Conservation (phyloP, 805 yeast genomes). For the Metschnikowia baotianmanensis region DNA sequence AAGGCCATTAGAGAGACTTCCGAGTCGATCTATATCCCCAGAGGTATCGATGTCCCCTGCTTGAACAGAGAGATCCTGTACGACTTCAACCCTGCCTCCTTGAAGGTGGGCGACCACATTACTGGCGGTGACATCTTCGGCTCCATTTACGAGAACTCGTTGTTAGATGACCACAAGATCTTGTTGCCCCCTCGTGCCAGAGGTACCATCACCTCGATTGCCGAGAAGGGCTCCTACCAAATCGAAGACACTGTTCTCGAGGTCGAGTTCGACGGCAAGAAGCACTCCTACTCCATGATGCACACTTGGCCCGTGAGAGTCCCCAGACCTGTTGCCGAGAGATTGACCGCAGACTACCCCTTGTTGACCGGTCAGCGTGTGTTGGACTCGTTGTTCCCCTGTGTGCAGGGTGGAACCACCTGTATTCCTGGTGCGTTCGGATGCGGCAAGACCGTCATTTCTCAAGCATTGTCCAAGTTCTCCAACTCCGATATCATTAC, state of each 20-base stretch:
- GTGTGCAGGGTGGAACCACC: slow-evolving; percentile 99
- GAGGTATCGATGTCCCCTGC: slow-evolving; percentile 98
- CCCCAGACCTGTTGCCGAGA: slow-evolving; percentile 97
- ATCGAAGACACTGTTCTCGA: slow-evolving; percentile 89
- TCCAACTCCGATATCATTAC: slow-evolving; percentile 97
- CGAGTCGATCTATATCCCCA: slow-evolving; percentile 93
- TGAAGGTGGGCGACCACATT: slow-evolving; percentile 94
- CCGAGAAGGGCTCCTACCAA: slow-evolving; percentile 85
- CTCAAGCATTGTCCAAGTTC: slow-evolving; percentile 94
- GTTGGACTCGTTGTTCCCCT: slow-evolving; percentile 94
- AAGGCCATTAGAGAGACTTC: slow-evolving; percentile 85
- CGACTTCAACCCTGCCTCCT: slow-evolving; percentile 77
- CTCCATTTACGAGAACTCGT: slow-evolving; percentile 88
- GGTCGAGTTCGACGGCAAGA: slow-evolving; percentile 91
- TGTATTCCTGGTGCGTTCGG: slow-evolving; percentile 99
- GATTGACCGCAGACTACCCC: slow-evolving; percentile 90
- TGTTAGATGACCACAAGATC: slow-evolving; percentile 89
- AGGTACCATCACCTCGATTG: slow-evolving; percentile 91
- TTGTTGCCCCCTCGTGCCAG: slow-evolving; percentile 97
- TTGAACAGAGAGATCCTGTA: slow-evolving; percentile 76
- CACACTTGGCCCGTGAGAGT: slow-evolving; percentile 99
- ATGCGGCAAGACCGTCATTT: slow-evolving; percentile 97
- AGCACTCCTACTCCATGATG: slow-evolving; percentile 82
- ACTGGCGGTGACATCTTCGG: slow-evolving; percentile 98
- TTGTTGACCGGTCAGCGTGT: slow-evolving; percentile 98